These are phyloP conservation scores for Pterocarpus macrocarpus DNA, from an alignment of 306 rosid genomes.

Conservation along the genomic window DNA sequence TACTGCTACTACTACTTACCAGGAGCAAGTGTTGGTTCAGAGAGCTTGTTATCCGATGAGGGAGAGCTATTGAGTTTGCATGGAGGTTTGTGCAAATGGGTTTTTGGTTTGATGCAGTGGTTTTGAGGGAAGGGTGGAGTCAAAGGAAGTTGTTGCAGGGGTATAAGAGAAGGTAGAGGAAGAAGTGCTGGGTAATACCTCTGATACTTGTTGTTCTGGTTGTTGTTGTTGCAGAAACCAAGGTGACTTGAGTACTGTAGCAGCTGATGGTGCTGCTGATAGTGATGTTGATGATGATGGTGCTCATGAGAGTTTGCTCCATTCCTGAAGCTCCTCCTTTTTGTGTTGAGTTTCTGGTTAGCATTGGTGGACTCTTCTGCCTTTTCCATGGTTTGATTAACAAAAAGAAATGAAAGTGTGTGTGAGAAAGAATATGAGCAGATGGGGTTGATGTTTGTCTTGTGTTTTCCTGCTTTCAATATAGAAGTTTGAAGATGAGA, in stretches of 20 bases:
- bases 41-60: constrained; percentile 68
- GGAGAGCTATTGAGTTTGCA: constrained; percentile 70
- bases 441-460: constrained; percentile 36
- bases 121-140: constrained; percentile 74
- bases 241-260: constrained; percentile 66
- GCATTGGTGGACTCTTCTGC: constrained; percentile 75
- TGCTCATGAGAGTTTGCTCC: constrained; percentile 65
- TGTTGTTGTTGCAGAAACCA: constrained; percentile 56
- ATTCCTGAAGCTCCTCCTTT: constrained; percentile 56
- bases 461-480: constrained; percentile 22
- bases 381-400: constrained; percentile 72
- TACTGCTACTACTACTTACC: constrained; percentile 46
- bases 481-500: constrained; percentile 46
- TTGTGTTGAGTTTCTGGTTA: constrained; percentile 65
- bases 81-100: constrained; percentile 79
- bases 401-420: constrained; percentile 43
- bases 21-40: constrained; percentile 50
- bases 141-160: constrained; percentile 78
- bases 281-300: constrained; percentile 36
- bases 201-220: constrained; percentile 68
- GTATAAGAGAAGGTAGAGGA: constrained; percentile 82
- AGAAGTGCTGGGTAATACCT: constrained; percentile 84
- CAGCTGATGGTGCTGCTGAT: constrained; percentile 61
- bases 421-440: constrained; percentile 42
- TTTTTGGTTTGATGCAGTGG: constrained; percentile 60